Conservation (phyloP, 768 basidiomycete species). For the Suillus ampliporus region DNA sequence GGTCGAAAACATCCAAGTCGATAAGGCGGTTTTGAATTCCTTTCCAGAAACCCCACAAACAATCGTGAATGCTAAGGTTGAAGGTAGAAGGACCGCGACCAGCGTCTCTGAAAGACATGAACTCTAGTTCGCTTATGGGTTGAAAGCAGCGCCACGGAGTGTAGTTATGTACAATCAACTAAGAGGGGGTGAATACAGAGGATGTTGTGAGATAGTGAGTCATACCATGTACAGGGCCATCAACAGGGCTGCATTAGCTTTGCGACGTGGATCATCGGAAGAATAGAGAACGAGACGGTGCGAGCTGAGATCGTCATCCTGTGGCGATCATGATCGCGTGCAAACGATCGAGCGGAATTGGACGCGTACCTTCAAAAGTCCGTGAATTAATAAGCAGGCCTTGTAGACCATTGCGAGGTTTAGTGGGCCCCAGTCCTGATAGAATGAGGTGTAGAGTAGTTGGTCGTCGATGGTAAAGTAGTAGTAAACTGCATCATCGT, state of each 20-base stretch:
- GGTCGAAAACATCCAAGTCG: conserved; percentile 93
- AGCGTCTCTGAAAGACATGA: conserved; percentile 96
- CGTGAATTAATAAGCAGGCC: conserved; percentile 90
- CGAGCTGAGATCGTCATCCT: conserved; percentile 79
- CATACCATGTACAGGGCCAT: conserved; percentile 92
- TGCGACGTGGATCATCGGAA: conserved; percentile 81
- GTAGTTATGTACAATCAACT: conserved; percentile 93
- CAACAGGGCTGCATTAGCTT: conserved; percentile 94
- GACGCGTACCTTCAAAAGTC: conserved; percentile 75
- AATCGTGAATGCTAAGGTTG: conserved; percentile 92
- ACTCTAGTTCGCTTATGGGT: conserved; percentile 90
- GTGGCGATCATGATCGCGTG: conserved; percentile 23
- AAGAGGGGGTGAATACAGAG: conserved; percentile 26
- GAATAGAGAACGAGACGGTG: conserved; percentile 88
- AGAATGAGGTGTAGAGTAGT: conserved; percentile 91
- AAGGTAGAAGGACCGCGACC: conserved; percentile 93
- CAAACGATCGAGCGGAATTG: conserved; percentile 30
- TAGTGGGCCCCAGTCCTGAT: conserved; percentile 92
- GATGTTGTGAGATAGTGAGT: conserved; percentile 21
- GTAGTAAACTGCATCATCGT: conserved; percentile 79
- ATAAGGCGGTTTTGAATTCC: conserved; percentile 90
- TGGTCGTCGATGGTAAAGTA: conserved; percentile 95
- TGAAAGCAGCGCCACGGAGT: conserved; percentile 95
- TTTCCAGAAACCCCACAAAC: conserved; percentile 87
- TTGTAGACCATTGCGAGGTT: conserved; percentile 94